phyloP scores from a whole-genome alignment of 768 basidiomycete species.

The Russula olivacea region DNA sequence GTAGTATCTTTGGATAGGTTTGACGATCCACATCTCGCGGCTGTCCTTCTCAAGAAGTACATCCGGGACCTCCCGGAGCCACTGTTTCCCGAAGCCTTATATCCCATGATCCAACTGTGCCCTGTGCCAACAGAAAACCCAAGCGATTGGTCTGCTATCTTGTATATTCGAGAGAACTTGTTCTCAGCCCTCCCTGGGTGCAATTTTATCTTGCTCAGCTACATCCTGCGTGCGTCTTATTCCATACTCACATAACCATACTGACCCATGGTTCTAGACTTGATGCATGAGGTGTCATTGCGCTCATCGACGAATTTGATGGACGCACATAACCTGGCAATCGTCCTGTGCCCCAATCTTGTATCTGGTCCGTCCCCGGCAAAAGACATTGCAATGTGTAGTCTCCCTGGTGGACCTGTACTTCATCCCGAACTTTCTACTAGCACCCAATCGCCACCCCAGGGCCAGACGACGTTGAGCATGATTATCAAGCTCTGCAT shows the following conservation, averaged over 20 bases:
- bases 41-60: slow-evolving; percentile 83
- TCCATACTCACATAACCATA: neutral
- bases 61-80: slow-evolving; percentile 74
- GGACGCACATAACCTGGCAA: slow-evolving; percentile 77
- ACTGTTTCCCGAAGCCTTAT: slow-evolving; percentile 66
- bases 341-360: slow-evolving; percentile 77
- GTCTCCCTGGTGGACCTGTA: slow-evolving; percentile 47
- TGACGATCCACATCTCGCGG: slow-evolving; percentile 72
- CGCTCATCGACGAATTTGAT: slow-evolving; percentile 64
- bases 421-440: slow-evolving; percentile 32
- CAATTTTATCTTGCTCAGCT: slow-evolving; percentile 65
- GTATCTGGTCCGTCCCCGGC: slow-evolving; percentile 62
- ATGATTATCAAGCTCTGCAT: slow-evolving; percentile 71
- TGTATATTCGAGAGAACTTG: slow-evolving; percentile 63
- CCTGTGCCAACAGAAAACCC: slow-evolving; percentile 50
- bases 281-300: slow-evolving; percentile 73
- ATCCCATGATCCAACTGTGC: slow-evolving; percentile 61
- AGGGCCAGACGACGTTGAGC: slow-evolving; percentile 61
- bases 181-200: slow-evolving; percentile 66
- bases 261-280: slow-evolving; percentile 41
- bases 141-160: slow-evolving; percentile 50
- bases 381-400: slow-evolving; percentile 70
- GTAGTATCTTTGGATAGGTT: slow-evolving; percentile 75
- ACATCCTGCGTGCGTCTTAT: slow-evolving; percentile 35
- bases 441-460: slow-evolving; percentile 28